A percentile compares a stretch with the other conserved stretches of the same genome.
Conservation (phyloP, 139 green algal genomes). For the Penium margaritaceum region DNA sequence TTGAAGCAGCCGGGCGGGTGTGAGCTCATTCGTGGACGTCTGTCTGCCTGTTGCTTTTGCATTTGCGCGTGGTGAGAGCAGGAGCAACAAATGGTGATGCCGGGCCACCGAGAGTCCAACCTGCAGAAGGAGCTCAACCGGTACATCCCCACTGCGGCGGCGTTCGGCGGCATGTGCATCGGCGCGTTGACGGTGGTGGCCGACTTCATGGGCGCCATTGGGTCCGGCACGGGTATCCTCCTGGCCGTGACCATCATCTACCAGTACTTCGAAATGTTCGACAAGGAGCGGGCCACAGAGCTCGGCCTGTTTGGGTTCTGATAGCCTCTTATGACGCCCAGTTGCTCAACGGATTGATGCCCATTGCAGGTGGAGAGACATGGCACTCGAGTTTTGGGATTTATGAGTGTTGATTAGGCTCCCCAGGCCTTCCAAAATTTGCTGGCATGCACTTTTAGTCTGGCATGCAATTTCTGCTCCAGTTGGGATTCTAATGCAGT, state of each 20-base stretch:
- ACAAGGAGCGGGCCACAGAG: constrained; percentile 66
- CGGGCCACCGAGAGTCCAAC: constrained; percentile 71
- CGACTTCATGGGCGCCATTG: constrained; percentile 96
- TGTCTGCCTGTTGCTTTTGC: too few species aligned
- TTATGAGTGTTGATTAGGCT: too few species aligned
- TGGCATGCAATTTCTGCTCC: too few species aligned
- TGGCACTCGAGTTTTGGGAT: too few species aligned
- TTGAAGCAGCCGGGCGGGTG: too few species aligned
- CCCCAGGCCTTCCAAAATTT: too few species aligned
- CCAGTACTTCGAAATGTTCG: constrained; percentile 82
- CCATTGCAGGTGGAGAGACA: too few species aligned
- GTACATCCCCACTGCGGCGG: constrained; percentile 85
- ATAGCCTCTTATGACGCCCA: too few species aligned
- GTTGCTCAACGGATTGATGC: too few species aligned
- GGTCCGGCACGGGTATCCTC: constrained; percentile 89
- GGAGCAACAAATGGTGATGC: constrained; percentile 58
- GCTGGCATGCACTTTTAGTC: too few species aligned
- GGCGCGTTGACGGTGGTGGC: constrained; percentile 93
- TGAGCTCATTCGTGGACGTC: too few species aligned
- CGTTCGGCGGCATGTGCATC: constrained; percentile 99
- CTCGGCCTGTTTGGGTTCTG: constrained; percentile 46
- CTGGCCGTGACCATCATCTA: constrained; percentile 98
- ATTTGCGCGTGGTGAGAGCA: constrained; percentile 23
- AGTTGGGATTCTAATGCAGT: too few species aligned
- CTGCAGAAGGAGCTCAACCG: constrained; percentile 90